These are phyloP conservation scores for Naganishia onofrii DNA, from an alignment of 768 basidiomycete genomes.

Conservation along the genomic window DNA sequence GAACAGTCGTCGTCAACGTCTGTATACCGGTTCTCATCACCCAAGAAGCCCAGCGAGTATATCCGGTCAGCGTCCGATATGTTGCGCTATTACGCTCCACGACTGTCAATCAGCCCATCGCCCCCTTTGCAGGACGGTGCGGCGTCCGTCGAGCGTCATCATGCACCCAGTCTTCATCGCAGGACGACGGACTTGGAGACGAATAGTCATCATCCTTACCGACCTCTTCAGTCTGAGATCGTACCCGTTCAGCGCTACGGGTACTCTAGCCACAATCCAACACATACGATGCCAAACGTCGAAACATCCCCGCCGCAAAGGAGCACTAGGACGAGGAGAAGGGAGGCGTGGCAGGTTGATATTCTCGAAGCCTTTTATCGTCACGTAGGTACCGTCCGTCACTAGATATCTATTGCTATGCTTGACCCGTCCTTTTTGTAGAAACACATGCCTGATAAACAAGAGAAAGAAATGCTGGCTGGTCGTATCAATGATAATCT, in stretches of 20 bases:
- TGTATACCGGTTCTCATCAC: not conserved
- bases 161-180: constrained; percentile 2
- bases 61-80: not conserved
- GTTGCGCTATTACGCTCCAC: not conserved
- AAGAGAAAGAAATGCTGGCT: constrained; percentile 19
- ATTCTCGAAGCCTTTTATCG: constrained; percentile 18
- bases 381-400: not conserved
- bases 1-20: not conserved
- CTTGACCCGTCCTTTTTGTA: not conserved
- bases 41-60: not conserved
- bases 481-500: constrained; percentile 8
- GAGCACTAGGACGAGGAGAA: constrained; percentile 8
- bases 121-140: not conserved
- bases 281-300: not conserved
- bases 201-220: not conserved
- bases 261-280: constrained; percentile 18
- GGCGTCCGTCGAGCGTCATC: not conserved
- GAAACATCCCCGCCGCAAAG: not conserved
- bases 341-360: constrained; percentile 24
- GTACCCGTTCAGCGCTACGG: not conserved
- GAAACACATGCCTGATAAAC: constrained; percentile 23
- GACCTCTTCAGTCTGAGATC: not conserved
- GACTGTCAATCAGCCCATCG: not conserved
- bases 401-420: not conserved
- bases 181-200: constrained; percentile 9